Conservation (phyloP, 768 basidiomycete genomes). For the Agrocybe pediades region DNA sequence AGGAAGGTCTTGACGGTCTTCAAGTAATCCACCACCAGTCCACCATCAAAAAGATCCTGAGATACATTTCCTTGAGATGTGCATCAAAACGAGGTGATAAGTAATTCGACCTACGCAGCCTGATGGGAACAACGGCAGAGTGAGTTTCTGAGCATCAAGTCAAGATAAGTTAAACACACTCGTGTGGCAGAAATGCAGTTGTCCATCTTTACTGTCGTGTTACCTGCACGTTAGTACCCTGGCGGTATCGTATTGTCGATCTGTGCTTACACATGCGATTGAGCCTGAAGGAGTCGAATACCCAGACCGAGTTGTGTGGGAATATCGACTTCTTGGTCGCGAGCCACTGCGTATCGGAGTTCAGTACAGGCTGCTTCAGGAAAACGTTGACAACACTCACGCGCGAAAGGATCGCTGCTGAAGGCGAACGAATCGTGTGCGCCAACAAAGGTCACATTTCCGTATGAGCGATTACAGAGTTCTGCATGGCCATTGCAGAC, state of each 20-base stretch:
- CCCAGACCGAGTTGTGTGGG: constrained; percentile 50
- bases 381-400: constrained; percentile 29
- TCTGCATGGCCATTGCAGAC: constrained; percentile 70
- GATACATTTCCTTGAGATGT: no score
- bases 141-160: not conserved
- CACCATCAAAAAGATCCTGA: constrained; percentile 55
- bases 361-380: not conserved
- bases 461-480: constrained; percentile 59
- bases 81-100: not conserved
- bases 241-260: not conserved
- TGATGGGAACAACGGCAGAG: constrained; percentile 10
- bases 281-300: constrained; percentile 61
- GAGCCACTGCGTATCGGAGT: constrained; percentile 33
- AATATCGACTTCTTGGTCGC: constrained; percentile 54
- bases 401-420: constrained; percentile 44
- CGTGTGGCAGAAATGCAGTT: constrained; percentile 70
- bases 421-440: constrained; percentile 61
- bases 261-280: constrained; percentile 44
- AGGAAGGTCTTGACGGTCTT: constrained; percentile 55
- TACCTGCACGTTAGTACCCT: not conserved
- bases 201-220: constrained; percentile 27
- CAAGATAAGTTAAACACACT: constrained; percentile 32
- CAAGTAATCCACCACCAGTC: constrained; percentile 50
- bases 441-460: constrained; percentile 48
- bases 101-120: constrained; percentile 31